phyloP scores from a whole-genome alignment of 179 eudicot genomes.

The Corrigiola litoralis region DNA sequence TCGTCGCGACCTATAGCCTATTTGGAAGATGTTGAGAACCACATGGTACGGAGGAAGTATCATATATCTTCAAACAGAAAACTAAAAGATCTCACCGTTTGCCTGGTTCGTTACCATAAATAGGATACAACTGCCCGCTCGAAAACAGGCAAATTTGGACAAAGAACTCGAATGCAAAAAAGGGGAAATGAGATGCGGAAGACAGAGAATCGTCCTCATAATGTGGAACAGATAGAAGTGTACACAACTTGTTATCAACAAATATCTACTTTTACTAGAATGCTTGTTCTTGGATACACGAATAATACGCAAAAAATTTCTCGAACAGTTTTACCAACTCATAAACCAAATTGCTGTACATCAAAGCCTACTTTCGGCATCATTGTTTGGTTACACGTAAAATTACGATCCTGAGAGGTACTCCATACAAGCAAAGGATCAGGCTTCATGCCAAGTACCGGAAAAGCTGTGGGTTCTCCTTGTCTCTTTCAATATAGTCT shows the following conservation, averaged over 20 bases:
- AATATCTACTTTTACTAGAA: background rate
- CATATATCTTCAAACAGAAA: no score
- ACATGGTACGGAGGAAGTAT: no score
- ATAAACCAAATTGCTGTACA: constrained; percentile 25
- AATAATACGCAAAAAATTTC: constrained; percentile 5
- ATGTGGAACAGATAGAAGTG: background rate
- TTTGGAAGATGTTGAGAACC: no score
- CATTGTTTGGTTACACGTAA: background rate
- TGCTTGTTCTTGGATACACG: background rate
- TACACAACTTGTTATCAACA: background rate
- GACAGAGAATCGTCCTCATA: background rate
- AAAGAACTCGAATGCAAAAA: background rate
- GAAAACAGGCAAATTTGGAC: background rate
- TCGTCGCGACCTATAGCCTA: no score
- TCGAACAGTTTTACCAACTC: constrained; percentile 1
- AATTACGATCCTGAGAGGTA: background rate
- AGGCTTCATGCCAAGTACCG: constrained; percentile 68
- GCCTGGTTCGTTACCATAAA: no score
- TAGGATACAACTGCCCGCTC: no score
- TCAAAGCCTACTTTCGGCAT: constrained; percentile 10
- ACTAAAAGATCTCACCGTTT: no score
- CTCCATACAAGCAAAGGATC: constrained; percentile 11
- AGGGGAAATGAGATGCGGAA: background rate
- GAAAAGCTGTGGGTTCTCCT: constrained; percentile 64
- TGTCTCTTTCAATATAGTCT: constrained; percentile 81